Conservation (phyloP, 202 grass and related monocot genomes). For the Carex sylvatica region DNA sequence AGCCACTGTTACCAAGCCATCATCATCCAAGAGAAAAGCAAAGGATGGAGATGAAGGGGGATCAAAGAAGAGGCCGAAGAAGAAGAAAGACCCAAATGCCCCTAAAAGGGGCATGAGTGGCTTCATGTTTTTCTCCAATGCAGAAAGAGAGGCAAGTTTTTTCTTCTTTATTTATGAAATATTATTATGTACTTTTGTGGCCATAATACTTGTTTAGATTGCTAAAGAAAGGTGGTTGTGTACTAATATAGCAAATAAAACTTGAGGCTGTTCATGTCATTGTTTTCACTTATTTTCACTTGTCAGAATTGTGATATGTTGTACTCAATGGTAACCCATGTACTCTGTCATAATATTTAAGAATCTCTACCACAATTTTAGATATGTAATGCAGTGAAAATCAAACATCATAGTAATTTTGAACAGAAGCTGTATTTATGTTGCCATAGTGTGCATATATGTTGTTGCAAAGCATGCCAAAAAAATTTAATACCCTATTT, state of each 20-base stretch:
- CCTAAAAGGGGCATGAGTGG: conserved; percentile 88
- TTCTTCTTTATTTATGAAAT: not conserved
- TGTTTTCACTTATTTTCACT: conserved; percentile 2
- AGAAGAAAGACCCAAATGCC: conserved; percentile 95
- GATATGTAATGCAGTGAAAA: not conserved
- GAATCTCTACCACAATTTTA: not conserved
- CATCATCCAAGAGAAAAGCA: conserved; percentile 43
- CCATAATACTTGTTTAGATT: not conserved
- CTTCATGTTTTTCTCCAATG: conserved; percentile 96
- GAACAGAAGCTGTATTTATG: not conserved
- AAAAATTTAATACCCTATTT: not conserved
- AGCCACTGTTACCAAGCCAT: conserved; percentile 53
- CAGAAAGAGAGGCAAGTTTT: conserved; percentile 73
- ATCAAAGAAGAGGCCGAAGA: conserved; percentile 83
- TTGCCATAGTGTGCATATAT: not conserved
- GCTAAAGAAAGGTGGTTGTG: not conserved
- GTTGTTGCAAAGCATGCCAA: not conserved
- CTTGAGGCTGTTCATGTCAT: not conserved
- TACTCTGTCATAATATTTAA: not conserved
- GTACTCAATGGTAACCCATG: not conserved
- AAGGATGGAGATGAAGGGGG: conserved; percentile 65
- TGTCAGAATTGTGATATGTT: not conserved
- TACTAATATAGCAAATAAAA: not conserved
- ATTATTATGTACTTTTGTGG: not conserved
- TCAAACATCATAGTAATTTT: not conserved